A percentile compares a stretch with the other conserved stretches of the same genome.
Conservation (phyloP, 768 basidiomycete species). For the Rhizopogon sp. region DNA sequence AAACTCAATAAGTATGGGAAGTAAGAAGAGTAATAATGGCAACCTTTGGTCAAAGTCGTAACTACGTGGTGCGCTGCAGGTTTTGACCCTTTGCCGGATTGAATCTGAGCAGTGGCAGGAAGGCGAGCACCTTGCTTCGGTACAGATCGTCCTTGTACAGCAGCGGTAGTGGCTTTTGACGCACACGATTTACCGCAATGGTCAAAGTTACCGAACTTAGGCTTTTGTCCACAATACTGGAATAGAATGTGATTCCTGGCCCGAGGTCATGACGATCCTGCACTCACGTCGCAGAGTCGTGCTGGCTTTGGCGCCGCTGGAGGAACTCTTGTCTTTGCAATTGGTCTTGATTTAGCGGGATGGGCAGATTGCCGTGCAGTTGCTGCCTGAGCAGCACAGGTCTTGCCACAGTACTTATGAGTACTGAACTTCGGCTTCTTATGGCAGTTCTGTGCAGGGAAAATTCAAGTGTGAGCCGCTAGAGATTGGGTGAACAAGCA, state of each 20-base stretch:
- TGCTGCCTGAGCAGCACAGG: slow-evolving; percentile 42
- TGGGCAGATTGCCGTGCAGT: slow-evolving; percentile 5
- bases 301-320: slow-evolving; percentile 11
- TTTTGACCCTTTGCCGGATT: slow-evolving; percentile 11
- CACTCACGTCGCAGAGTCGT: slow-evolving; percentile 25
- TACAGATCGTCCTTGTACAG: slow-evolving; percentile 7
- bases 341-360: slow-evolving; percentile 7
- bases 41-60: slow-evolving; percentile 15
- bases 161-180: slow-evolving; percentile 32
- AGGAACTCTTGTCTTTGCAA: slow-evolving; percentile 9
- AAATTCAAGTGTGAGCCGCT: background rate
- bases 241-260: slow-evolving; percentile 12
- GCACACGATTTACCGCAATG: slow-evolving; percentile 67
- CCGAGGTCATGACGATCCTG: slow-evolving; percentile 17
- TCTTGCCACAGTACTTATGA: slow-evolving; percentile 55
- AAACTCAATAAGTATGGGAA: slow-evolving; percentile 7
- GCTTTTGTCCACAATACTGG: slow-evolving; percentile 50
- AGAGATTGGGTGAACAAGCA: background rate
- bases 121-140: slow-evolving; percentile 13
- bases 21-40: slow-evolving; percentile 3
- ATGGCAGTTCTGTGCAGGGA: slow-evolving; percentile 44
- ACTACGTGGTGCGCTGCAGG: slow-evolving; percentile 7
- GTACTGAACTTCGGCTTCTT: slow-evolving; percentile 47
- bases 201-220: slow-evolving; percentile 54
- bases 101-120: slow-evolving; percentile 6